These are phyloP conservation scores for Hypholoma sublateritium DNA, from an alignment of 768 basidiomycete species.

Conservation along the genomic window DNA sequence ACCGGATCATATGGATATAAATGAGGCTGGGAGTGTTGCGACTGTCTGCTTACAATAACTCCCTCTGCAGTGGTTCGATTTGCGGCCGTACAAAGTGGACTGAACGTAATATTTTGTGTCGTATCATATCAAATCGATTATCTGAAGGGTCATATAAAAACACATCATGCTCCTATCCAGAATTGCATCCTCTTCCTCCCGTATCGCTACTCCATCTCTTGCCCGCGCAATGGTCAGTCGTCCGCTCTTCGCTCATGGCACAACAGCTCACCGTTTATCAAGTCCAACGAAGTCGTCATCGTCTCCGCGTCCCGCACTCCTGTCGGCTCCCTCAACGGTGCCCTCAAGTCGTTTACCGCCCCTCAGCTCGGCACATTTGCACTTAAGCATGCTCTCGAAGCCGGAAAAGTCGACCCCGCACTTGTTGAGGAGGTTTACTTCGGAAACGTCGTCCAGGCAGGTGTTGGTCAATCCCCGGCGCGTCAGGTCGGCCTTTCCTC, in stretches of 20 bases:
- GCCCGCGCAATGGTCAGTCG: conserved; percentile 53
- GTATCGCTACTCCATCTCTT: conserved; percentile 35
- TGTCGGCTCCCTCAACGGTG: conserved; percentile 88
- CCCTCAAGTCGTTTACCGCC: conserved; percentile 85
- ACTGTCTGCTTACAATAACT: conserved; percentile 2
- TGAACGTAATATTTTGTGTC: conserved; percentile 26
- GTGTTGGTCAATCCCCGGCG: conserved; percentile 97
- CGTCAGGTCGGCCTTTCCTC: conserved; percentile 92
- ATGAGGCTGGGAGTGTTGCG: conserved; percentile 1
- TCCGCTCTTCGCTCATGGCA: neutral
- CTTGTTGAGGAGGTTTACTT: conserved; percentile 95
- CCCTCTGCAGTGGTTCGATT: conserved; percentile 18
- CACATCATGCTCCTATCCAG: conserved; percentile 44
- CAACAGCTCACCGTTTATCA: conserved; percentile 4
- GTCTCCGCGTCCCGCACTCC: conserved; percentile 93
- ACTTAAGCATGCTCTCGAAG: conserved; percentile 86
- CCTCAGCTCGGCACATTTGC: conserved; percentile 88
- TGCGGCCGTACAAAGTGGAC: conserved; percentile 14
- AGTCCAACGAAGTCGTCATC: conserved; percentile 85
- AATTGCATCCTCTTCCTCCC: conserved; percentile 38
- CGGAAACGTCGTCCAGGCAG: conserved; percentile 97
- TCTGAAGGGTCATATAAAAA: conserved; percentile 26
- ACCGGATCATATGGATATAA: conserved; percentile 23
- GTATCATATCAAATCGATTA: conserved; percentile 36
- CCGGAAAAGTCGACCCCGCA: conserved; percentile 76